These are phyloP conservation scores for Mallotus repandus DNA, from an alignment of 441 rosid genomes.

Conservation along the genomic window DNA sequence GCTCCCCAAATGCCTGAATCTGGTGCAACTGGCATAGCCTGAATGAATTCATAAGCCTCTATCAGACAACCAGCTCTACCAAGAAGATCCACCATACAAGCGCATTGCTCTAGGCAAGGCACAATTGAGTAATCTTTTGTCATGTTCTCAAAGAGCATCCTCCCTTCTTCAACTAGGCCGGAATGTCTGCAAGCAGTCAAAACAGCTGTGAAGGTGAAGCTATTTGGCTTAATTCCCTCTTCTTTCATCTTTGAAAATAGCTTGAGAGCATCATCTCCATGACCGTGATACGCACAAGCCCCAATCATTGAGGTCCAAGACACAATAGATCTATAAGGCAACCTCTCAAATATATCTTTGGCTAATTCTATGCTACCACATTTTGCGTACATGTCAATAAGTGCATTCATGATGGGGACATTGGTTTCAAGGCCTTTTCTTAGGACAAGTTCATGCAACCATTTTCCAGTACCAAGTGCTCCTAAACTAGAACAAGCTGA, in stretches of 20 bases:
- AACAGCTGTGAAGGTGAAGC: conserved; percentile 19
- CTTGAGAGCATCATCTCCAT: conserved; percentile 12
- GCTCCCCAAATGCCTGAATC: conserved; percentile 63
- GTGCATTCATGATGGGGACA: conserved; percentile 10
- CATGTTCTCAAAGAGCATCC: conserved; percentile 17
- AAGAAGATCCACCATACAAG: conserved; percentile 48
- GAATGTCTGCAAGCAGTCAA: conserved; percentile 25
- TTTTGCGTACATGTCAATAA: conserved; percentile 4
- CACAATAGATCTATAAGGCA: conserved; percentile 5
- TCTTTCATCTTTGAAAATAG: conserved; percentile 14
- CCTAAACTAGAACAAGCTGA: conserved; percentile 16
- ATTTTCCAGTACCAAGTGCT: conserved; percentile 15
- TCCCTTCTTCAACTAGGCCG: neutral
- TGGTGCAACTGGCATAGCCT: conserved; percentile 48
- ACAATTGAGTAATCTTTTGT: neutral
- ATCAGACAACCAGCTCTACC: conserved; percentile 49
- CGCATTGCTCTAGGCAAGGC: conserved; percentile 20
- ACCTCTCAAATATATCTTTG: conserved; percentile 10
- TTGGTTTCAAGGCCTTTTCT: neutral
- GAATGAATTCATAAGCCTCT: conserved; percentile 51
- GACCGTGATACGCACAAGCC: conserved; percentile 17
- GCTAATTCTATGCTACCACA: conserved; percentile 9
- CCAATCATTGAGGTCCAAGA: conserved; percentile 18
- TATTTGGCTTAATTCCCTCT: conserved; percentile 17
- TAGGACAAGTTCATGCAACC: conserved; percentile 14